Evolutionary conservation across 179 eudicot genomes (phyloP), one percentile per base, ranked within the genome.

Genomic region (Spergularia azorica): DNA sequence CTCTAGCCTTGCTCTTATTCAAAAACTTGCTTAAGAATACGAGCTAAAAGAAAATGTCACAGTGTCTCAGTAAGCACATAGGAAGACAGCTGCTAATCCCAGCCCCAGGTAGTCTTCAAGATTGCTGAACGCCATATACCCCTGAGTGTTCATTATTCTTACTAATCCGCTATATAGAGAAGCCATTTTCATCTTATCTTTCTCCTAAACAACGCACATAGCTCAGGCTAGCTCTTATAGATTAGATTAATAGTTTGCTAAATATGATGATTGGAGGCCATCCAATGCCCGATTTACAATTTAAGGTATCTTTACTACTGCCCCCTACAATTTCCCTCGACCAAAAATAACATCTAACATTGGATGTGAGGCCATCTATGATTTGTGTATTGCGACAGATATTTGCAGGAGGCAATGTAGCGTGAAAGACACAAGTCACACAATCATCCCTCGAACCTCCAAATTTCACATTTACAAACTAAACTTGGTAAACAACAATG

Each of bases 181-280:
- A n/a, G 17, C 18, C 18, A 4, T 59, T 17, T n/a, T 59, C 63
- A 11, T 8, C 12, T 21, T 5, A 21, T 8, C 39, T 21, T 62
- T 62, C 64, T 60, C 64, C 64, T n/a, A 65, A 38, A 9, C 3
- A 21, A 38, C 1, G 15, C 11, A 14, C 26, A 41, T 65, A 65
- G 41, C 66, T 36, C 39, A 36, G 4, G 4, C 39, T 46, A 9
- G 48, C 67, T 64, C 10, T 14, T 64, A 38, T 15, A 36, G 50
- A 64, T 46, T 12, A 64, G 16, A 64, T 38, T 15, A 64, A 18
- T 64, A 64, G 68, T 38, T 64, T 36, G 63, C 6, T 64, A 64
- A 41, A 39, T 64, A 64, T 64, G 68, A 63, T 32, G 16, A 63
- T 13, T 39, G 14, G 38, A 63, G 67, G 8, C 67, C 41, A 62